Evolutionary conservation across 2,329 filamentous ascomycete genomes (phyloP).

Genomic region (Diaporthe amygdali): DNA sequence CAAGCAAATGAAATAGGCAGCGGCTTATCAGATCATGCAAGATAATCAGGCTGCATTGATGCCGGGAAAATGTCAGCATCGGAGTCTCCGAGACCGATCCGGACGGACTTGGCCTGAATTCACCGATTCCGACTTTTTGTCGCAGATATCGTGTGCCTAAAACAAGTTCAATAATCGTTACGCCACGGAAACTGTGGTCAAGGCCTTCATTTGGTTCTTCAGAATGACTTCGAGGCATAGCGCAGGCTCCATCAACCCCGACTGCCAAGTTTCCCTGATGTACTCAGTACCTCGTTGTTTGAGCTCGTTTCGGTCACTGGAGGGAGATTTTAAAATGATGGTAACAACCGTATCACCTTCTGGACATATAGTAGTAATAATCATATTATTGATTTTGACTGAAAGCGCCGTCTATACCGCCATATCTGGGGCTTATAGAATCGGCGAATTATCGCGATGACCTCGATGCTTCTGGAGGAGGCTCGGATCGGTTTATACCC

Average conservation of each 20-base stretch:
- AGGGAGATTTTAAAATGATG: background rate
- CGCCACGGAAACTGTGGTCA: no score
- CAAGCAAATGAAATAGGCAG: background rate
- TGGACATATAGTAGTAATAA: no score
- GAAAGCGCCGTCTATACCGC: no score
- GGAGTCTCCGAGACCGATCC: background rate
- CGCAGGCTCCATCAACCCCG: background rate
- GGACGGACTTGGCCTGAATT: background rate
- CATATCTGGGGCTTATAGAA: no score
- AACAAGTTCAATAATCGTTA: no score
- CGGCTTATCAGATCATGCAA: constrained; percentile 18
- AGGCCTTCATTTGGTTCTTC: no score
- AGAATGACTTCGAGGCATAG: no score
- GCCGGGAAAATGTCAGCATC: background rate
- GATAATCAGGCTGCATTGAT: constrained; percentile 1
- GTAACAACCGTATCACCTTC: no score
- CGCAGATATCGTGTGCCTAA: no score
- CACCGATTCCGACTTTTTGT: no score
- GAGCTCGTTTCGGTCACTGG: background rate
- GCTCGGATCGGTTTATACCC: background rate
- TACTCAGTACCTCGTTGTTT: background rate
- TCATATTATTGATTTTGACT: no score
- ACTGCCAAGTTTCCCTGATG: background rate
- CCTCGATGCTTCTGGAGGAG: background rate
- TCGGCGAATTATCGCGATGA: background rate